These are phyloP conservation scores for Mycena haematopus DNA, from an alignment of 768 basidiomycete genomes.

Conservation along the genomic window DNA sequence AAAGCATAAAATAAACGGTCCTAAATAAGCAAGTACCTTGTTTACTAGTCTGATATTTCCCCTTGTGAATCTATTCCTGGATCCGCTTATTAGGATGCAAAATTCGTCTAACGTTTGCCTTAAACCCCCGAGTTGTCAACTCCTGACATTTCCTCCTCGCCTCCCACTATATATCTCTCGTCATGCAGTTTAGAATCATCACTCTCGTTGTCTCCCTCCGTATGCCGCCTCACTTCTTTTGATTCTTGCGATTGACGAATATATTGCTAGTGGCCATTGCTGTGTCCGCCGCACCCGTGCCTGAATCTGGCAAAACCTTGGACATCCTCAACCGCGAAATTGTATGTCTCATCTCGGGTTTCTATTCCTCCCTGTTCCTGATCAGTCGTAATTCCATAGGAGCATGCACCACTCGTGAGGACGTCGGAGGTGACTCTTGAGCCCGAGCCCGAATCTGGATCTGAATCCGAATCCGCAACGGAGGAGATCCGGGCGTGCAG, in stretches of 20 bases:
- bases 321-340: slow-evolving; percentile 11
- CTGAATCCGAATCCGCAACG: neutral
- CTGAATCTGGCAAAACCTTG: neutral
- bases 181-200: slow-evolving; percentile 11
- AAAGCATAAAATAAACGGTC: neutral
- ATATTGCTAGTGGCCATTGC: neutral
- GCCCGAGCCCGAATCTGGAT: neutral
- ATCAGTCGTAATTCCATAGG: neutral
- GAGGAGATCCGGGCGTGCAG: slow-evolving; percentile 11
- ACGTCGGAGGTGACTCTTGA: slow-evolving; percentile 9
- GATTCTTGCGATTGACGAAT: neutral
- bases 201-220: slow-evolving; percentile 8
- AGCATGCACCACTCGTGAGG: neutral
- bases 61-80: no score
- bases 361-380: neutral
- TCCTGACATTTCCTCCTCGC: neutral
- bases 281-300: slow-evolving; percentile 14
- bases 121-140: no score
- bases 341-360: neutral
- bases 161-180: neutral
- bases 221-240: neutral
- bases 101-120: no score
- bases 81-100: no score
- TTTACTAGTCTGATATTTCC: neutral
- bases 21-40: neutral